These are phyloP conservation scores for Lecanicillium sp. DNA, from an alignment of 2,329 filamentous ascomycete species.

Conservation along the genomic window DNA sequence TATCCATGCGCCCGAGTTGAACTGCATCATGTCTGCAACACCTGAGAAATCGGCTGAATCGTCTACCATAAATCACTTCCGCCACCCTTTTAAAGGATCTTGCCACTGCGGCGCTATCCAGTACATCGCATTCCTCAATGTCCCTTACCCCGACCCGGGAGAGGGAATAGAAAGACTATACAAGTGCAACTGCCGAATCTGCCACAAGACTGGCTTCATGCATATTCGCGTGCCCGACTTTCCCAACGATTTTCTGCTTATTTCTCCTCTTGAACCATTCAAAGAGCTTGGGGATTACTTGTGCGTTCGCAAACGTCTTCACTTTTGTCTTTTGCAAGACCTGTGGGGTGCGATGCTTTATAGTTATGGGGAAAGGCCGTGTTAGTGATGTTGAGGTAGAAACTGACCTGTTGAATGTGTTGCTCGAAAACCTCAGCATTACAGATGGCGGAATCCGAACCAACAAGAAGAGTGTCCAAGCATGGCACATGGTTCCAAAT, in stretches of 20 bases:
- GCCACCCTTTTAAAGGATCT: constrained; percentile 21
- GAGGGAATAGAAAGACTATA: constrained; percentile 11
- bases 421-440: no score
- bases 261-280: constrained; percentile 29
- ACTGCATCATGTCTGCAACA: no score
- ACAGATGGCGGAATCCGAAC: background rate
- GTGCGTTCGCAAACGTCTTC: constrained; percentile 19
- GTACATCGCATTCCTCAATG: constrained; percentile 31
- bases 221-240: constrained; percentile 29
- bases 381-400: constrained; percentile 8
- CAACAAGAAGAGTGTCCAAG: constrained; percentile 1
- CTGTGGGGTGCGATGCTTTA: constrained; percentile 37
- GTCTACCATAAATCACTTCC: background rate
- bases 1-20: no score
- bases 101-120: constrained; percentile 34
- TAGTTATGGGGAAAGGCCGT: constrained; percentile 22
- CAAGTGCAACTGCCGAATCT: constrained; percentile 40
- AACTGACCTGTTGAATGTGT: no score
- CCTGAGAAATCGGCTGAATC: no score
- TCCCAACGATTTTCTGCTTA: constrained; percentile 36
- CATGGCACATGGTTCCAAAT: constrained; percentile 22
- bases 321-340: constrained; percentile 38
- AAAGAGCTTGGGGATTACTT: constrained; percentile 32
- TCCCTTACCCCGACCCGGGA: constrained; percentile 19
- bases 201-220: constrained; percentile 38